Evolutionary conservation across 768 basidiomycete species (phyloP).

Genomic region (Boletus rubescentipes): DNA sequence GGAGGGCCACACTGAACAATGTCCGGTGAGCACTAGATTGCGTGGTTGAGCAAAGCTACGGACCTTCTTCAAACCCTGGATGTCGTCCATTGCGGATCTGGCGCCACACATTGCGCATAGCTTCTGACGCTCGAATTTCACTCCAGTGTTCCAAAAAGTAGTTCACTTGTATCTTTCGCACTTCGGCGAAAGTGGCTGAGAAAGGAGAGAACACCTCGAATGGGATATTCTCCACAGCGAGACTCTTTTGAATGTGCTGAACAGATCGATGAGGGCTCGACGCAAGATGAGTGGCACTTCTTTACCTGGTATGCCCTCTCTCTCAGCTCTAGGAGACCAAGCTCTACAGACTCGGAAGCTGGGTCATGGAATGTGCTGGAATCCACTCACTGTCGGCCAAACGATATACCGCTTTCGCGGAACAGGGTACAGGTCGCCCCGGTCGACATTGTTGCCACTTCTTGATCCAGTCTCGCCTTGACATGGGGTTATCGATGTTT

Average conservation of each 20-base stretch:
- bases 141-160: conserved; percentile 83
- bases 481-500: conserved; percentile 29
- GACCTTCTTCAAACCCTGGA: conserved; percentile 86
- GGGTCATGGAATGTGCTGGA: neutral
- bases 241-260: conserved; percentile 73
- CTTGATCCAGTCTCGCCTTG: conserved; percentile 68
- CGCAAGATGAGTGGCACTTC: neutral
- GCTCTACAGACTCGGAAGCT: conserved; percentile 41
- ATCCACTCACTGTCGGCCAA: conserved; percentile 73
- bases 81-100: conserved; percentile 83
- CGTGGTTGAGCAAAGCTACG: conserved; percentile 8
- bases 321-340: conserved; percentile 71
- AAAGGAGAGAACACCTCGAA: conserved; percentile 87
- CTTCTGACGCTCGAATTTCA: conserved; percentile 78
- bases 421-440: conserved; percentile 67
- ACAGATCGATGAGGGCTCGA: conserved; percentile 5
- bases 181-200: conserved; percentile 76
- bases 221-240: conserved; percentile 78
- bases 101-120: conserved; percentile 81
- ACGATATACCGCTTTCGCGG: conserved; percentile 81
- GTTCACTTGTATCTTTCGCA: conserved; percentile 77
- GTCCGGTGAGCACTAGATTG: conserved; percentile 6
- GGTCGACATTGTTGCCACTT: conserved; percentile 65
- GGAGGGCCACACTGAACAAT: conserved; percentile 58
- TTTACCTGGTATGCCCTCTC: conserved; percentile 61